These are phyloP conservation scores for Eimeria necatrix DNA, from an alignment of 169 alveolate genomes.

Conservation along the genomic window DNA sequence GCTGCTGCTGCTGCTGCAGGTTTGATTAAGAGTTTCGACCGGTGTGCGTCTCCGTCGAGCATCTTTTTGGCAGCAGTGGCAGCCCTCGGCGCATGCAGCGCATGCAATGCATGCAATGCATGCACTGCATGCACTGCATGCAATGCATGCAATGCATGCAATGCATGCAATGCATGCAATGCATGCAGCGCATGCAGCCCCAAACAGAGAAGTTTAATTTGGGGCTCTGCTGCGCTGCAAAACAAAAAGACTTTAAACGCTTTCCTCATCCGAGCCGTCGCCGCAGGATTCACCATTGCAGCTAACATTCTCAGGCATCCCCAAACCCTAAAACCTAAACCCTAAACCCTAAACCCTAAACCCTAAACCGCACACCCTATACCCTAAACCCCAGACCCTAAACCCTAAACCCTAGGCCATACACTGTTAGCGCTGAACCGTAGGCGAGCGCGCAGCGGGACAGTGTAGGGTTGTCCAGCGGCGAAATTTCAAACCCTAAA, in stretches of 20 bases:
- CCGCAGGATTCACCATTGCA: constrained; percentile 87
- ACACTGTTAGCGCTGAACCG: too few species aligned
- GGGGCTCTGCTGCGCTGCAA: constrained; percentile 84
- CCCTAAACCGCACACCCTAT: too few species aligned
- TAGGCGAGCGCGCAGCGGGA: not conserved
- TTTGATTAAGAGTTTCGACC: not conserved
- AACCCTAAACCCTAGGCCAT: too few species aligned
- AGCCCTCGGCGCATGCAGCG: not conserved
- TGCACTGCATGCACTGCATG: constrained; percentile 93
- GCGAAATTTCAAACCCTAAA: not conserved
- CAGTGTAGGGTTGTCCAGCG: not conserved
- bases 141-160: constrained; percentile 88
- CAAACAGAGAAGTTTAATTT: constrained; percentile 90
- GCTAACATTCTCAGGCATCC: constrained; percentile 80
- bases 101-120: constrained; percentile 85
- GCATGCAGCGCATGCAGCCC: constrained; percentile 92
- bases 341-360: too few species aligned
- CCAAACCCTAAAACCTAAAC: too few species aligned
- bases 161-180: constrained; percentile 93
- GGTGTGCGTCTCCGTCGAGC: constrained; percentile 16
- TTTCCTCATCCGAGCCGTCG: constrained; percentile 89
- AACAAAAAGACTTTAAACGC: constrained; percentile 86
- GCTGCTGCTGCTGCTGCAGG: not conserved
- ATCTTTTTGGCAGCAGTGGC: not conserved
- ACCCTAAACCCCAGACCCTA: too few species aligned